Evolutionary conservation across 345 rosid genomes (phyloP).

Genomic region (Eucalyptus camaldulensis): DNA sequence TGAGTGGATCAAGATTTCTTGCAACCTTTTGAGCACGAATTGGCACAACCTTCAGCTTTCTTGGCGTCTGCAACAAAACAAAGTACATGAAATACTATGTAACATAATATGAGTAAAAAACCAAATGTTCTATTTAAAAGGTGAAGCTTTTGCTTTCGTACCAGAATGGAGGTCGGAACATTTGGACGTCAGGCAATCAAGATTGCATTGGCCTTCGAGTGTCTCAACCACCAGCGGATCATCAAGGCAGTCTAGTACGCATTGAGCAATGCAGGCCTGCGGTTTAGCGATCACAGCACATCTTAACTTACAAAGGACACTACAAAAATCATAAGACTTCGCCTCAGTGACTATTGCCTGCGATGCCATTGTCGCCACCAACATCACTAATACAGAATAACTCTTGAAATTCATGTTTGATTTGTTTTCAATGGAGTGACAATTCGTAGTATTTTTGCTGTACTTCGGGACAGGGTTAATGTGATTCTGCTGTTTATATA

Average conservation of each 20-base stretch:
- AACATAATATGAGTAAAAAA: background rate
- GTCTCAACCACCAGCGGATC: background rate
- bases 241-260: background rate
- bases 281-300: background rate
- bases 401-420: background rate
- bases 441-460: background rate
- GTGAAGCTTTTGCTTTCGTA: background rate
- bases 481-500: background rate
- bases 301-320: no score
- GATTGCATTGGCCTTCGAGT: background rate
- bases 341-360: background rate
- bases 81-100: background rate
- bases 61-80: background rate
- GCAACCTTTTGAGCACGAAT: background rate
- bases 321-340: no score
- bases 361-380: background rate
- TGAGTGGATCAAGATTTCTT: background rate
- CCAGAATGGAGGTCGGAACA: background rate
- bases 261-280: background rate
- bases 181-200: background rate
- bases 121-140: background rate
- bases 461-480: background rate
- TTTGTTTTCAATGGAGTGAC: background rate
- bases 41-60: background rate
- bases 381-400: background rate